phyloP scores from a whole-genome alignment of 129 eudicot species.

The Saposhnikovia divaricata region DNA sequence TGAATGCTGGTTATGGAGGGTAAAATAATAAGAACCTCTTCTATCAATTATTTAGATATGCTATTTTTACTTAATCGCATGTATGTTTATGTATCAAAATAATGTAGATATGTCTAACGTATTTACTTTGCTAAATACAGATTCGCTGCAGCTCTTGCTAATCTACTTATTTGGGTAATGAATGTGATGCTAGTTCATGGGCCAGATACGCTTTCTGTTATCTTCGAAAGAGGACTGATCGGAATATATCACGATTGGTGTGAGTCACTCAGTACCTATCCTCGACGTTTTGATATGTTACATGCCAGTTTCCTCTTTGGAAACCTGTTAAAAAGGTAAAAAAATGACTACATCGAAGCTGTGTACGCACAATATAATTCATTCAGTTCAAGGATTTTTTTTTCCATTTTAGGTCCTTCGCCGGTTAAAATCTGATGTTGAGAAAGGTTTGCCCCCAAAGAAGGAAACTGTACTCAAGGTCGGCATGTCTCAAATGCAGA shows the following conservation, averaged over 20 bases:
- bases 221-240: constrained; percentile 83
- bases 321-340: constrained; percentile 74
- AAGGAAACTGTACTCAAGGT: no score
- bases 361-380: neutral
- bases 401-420: no score
- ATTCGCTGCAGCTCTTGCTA: constrained; percentile 78
- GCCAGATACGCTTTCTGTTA: constrained; percentile 62
- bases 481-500: no score
- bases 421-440: no score
- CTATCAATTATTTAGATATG: neutral
- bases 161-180: constrained; percentile 88
- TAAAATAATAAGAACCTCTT: constrained; percentile 18
- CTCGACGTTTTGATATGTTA: constrained; percentile 81
- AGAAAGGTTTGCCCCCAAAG: no score
- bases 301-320: constrained; percentile 79
- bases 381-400: neutral
- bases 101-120: neutral
- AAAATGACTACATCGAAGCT: neutral
- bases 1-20: constrained; percentile 99
- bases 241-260: constrained; percentile 97
- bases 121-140: constrained; percentile 26
- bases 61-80: neutral
- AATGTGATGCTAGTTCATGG: constrained; percentile 75
- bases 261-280: constrained; percentile 87
- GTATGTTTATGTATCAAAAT: neutral